phyloP scores from a whole-genome alignment of 2,329 filamentous ascomycete genomes.

The Lecanicillium sp. region DNA sequence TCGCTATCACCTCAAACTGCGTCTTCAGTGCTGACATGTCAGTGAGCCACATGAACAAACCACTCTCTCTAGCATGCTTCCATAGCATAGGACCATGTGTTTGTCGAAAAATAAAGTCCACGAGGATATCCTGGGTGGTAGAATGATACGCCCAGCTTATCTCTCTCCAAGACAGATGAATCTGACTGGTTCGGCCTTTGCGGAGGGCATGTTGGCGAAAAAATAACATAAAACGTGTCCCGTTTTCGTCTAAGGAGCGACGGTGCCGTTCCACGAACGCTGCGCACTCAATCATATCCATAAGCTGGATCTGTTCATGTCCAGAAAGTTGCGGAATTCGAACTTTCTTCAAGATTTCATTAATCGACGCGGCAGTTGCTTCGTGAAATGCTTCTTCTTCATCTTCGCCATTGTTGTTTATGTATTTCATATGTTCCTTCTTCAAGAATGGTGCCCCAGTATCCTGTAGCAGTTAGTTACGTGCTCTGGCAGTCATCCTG shows the following conservation, averaged over 20 bases:
- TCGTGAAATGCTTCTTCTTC: conserved; percentile 64
- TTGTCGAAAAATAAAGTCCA: conserved; percentile 75
- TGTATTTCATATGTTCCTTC: conserved; percentile 31
- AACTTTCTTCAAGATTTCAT: conserved; percentile 68
- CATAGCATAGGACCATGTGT: conserved; percentile 76
- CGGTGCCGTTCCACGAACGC: conserved; percentile 80
- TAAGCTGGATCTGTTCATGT: conserved; percentile 79
- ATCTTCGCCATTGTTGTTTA: conserved; percentile 31
- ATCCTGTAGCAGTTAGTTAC: conserved; percentile 1
- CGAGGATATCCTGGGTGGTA: conserved; percentile 79
- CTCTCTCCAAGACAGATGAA: conserved; percentile 68
- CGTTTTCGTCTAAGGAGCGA: conserved; percentile 85
- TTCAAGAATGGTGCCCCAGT: conserved; percentile 9
- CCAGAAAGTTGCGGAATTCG: conserved; percentile 75
- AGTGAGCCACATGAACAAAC: conserved; percentile 91
- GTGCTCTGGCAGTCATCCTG: not conserved
- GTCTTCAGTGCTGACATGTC: conserved; percentile 62
- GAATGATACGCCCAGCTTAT: conserved; percentile 84
- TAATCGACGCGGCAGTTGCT: conserved; percentile 61
- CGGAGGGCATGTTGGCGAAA: conserved; percentile 75
- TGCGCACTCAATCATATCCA: conserved; percentile 78
- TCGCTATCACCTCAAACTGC: conserved; percentile 85
- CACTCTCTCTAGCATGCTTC: conserved; percentile 78
- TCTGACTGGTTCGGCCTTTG: conserved; percentile 57
- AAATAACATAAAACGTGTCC: conserved; percentile 79